phyloP scores from a whole-genome alignment of 2,329 filamentous ascomycete genomes.

The Curvularia eragrostidis region DNA sequence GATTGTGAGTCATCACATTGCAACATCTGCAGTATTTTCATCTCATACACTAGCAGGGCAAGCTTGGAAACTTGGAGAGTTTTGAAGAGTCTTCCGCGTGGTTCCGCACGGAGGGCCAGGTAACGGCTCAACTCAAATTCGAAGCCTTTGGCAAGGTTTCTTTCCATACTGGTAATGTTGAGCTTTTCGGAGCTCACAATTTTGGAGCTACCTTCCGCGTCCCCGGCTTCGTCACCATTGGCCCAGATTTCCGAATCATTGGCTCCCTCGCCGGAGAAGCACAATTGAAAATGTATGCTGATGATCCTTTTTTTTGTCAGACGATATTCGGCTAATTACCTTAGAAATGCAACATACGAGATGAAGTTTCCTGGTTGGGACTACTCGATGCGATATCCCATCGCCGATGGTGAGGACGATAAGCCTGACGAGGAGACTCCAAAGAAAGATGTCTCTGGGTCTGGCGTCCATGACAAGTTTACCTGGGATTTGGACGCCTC shows the following conservation, averaged over 20 bases:
- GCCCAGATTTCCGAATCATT: slow-evolving; percentile 1
- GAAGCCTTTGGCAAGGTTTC: not conserved
- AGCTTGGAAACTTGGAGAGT: not conserved
- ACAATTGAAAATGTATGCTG: too few relatives aligned
- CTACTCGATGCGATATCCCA: not conserved
- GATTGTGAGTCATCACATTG: too few relatives aligned
- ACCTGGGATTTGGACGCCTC: not conserved
- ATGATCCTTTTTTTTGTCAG: too few relatives aligned
- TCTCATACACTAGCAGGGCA: too few relatives aligned
- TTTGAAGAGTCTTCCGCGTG: not conserved
- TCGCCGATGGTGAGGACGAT: not conserved
- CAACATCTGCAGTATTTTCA: too few relatives aligned
- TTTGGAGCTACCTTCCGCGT: slow-evolving; percentile 8
- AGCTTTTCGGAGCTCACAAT: not conserved
- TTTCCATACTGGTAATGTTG: not conserved
- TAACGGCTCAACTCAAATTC: not conserved
- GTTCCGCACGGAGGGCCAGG: not conserved
- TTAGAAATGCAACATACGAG: not conserved
- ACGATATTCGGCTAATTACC: too few relatives aligned
- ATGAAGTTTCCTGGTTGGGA: not conserved
- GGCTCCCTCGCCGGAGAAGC: not conserved
- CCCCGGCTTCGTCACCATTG: slow-evolving; percentile 11
- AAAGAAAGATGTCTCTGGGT: too few relatives aligned
- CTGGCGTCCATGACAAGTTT: too few relatives aligned
- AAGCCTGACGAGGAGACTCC: too few relatives aligned